phyloP scores from a whole-genome alignment of 768 basidiomycete genomes.

The Mycena amicta region DNA sequence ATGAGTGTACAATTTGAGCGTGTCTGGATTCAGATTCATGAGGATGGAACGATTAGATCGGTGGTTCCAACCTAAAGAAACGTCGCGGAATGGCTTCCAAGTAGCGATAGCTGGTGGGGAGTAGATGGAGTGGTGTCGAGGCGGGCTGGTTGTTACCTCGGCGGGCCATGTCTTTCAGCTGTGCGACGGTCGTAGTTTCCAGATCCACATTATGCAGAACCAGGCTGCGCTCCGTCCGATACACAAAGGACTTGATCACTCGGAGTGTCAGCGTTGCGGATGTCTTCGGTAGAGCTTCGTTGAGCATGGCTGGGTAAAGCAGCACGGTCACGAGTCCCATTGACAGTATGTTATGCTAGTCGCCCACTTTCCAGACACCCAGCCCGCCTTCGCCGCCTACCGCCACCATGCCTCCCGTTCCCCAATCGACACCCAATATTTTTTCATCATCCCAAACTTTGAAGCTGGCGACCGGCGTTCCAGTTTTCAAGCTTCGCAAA shows the following conservation, averaged over 20 bases:
- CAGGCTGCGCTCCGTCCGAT: slow-evolving; percentile 84
- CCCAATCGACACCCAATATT: slow-evolving; percentile 63
- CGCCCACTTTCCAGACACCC: slow-evolving; percentile 62
- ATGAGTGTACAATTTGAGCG: slow-evolving; percentile 90
- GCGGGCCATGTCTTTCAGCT: slow-evolving; percentile 71
- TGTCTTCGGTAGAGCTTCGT: slow-evolving; percentile 65
- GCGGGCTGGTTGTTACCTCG: slow-evolving; percentile 49
- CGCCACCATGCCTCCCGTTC: slow-evolving; percentile 48
- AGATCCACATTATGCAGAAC: slow-evolving; percentile 84
- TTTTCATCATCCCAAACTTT: slow-evolving; percentile 61
- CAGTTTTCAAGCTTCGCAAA: slow-evolving; percentile 64
- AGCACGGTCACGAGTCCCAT: not conserved
- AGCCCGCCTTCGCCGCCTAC: slow-evolving; percentile 68
- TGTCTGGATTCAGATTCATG: slow-evolving; percentile 79
- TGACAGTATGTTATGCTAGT: too few species aligned
- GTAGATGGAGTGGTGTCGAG: slow-evolving; percentile 12
- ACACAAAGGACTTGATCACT: slow-evolving; percentile 94
- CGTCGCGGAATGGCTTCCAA: slow-evolving; percentile 88
- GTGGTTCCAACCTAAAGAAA: slow-evolving; percentile 56
- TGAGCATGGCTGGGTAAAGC: slow-evolving; percentile 29
- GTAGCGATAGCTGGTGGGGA: slow-evolving; percentile 62
- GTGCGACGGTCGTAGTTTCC: slow-evolving; percentile 72
- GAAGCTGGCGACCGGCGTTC: slow-evolving; percentile 58
- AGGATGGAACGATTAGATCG: not conserved
- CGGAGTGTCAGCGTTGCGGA: slow-evolving; percentile 87